These are phyloP conservation scores for Dissophora globulifera DNA, from an alignment of 192 early-diverging fungal species.

Conservation along the genomic window DNA sequence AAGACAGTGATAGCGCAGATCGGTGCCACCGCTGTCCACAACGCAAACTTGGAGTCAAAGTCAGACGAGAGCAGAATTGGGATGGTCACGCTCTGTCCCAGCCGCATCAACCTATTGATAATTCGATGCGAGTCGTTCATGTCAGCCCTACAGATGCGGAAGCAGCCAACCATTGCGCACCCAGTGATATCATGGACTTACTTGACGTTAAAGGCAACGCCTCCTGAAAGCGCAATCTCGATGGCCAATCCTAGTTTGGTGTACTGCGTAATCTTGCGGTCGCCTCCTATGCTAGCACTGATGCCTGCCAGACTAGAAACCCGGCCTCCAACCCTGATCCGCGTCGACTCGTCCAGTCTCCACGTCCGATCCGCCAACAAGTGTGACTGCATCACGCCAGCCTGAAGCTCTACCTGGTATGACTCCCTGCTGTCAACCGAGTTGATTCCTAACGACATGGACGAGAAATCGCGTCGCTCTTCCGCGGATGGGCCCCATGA, in stretches of 20 bases:
- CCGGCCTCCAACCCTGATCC: conserved; percentile 52
- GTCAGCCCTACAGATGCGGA: background rate
- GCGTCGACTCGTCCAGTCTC: conserved; percentile 52
- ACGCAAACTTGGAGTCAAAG: conserved; percentile 61
- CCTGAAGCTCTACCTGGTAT: conserved; percentile 64
- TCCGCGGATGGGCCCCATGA: conserved; percentile 66
- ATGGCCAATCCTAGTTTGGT: conserved; percentile 67
- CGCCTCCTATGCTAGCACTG: conserved; percentile 60
- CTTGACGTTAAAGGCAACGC: conserved; percentile 68
- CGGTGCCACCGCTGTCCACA: conserved; percentile 66
- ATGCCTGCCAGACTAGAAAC: conserved; percentile 61
- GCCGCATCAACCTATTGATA: conserved; percentile 59
- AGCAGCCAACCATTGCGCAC: no score
- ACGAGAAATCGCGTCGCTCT: conserved; percentile 53
- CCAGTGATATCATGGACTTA: no score
- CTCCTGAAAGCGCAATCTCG: conserved; percentile 66
- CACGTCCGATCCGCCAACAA: conserved; percentile 60
- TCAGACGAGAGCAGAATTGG: conserved; percentile 72
- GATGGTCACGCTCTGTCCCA: conserved; percentile 75
- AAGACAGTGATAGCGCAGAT: conserved; percentile 59
- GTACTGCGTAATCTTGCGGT: conserved; percentile 64
- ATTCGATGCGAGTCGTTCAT: no score
- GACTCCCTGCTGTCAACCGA: conserved; percentile 46
- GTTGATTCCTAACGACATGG: conserved; percentile 60
- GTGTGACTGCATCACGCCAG: conserved; percentile 61